Conservation (phyloP, 345 rosid species). For the Hypericum androsaemum region DNA sequence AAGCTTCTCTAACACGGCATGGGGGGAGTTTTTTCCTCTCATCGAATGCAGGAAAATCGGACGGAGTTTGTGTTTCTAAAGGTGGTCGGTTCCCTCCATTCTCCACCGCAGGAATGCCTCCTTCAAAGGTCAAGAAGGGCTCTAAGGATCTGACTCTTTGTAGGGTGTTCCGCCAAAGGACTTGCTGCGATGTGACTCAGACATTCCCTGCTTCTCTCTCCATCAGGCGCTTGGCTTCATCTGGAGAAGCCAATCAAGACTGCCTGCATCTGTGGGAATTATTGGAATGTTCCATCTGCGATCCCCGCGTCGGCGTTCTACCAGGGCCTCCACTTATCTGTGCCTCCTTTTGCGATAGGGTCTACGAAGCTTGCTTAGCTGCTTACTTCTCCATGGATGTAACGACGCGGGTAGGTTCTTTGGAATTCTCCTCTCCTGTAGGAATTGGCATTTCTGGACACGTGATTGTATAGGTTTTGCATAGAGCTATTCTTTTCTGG, state of each 20-base stretch:
- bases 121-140: slow-evolving; percentile 57
- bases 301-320: slow-evolving; percentile 66
- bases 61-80: slow-evolving; percentile 64
- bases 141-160: slow-evolving; percentile 71
- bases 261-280: slow-evolving; percentile 76
- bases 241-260: slow-evolving; percentile 76
- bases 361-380: slow-evolving; percentile 59
- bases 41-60: slow-evolving; percentile 27
- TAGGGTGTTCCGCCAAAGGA: slow-evolving; percentile 65
- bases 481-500: too few relatives aligned
- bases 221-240: slow-evolving; percentile 58
- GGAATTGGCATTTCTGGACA: neutral
- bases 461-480: too few relatives aligned
- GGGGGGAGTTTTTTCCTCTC: too few relatives aligned
- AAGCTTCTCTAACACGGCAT: too few relatives aligned
- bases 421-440: neutral
- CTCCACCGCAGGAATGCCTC: slow-evolving; percentile 67
- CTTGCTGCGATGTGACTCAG: slow-evolving; percentile 82
- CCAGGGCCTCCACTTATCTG: slow-evolving; percentile 88
- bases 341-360: slow-evolving; percentile 60
- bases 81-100: slow-evolving; percentile 79
- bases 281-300: slow-evolving; percentile 94
- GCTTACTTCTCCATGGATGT: slow-evolving; percentile 87
- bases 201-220: slow-evolving; percentile 76
- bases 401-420: slow-evolving; percentile 40